Conservation (phyloP, 495 filamentous ascomycete genomes). For the Aspergillus hancockii region DNA sequence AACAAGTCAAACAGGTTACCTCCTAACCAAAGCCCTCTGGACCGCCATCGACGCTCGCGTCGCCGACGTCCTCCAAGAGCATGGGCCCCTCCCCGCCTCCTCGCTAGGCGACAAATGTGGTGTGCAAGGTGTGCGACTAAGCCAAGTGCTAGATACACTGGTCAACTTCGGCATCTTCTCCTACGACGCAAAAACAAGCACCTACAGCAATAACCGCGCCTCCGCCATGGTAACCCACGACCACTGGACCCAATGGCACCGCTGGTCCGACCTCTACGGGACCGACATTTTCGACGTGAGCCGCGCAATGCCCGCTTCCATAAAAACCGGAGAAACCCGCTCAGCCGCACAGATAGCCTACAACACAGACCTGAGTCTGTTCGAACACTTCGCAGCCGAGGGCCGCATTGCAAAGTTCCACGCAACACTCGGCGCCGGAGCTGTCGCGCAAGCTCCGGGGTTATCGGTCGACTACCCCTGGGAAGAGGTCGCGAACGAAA, state of each 20-base stretch:
- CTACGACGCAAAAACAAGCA: background rate
- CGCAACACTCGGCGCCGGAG: constrained; percentile 1
- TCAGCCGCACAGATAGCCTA: constrained; percentile 6
- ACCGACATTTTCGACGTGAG: constrained; percentile 7
- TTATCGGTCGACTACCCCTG: constrained; percentile 12
- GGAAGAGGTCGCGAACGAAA: constrained; percentile 3
- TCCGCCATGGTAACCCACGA: background rate
- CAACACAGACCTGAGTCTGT: constrained; percentile 7
- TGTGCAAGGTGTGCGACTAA: background rate
- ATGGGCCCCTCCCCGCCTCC: background rate
- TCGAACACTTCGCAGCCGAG: background rate
- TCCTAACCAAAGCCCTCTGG: background rate
- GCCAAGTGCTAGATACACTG: background rate
- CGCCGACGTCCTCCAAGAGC: background rate
- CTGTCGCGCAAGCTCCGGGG: constrained; percentile 6
- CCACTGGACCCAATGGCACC: constrained; percentile 1
- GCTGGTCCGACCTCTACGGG: constrained; percentile 4
- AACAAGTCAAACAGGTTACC: background rate
- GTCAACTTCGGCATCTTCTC: background rate
- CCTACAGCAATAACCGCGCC: background rate
- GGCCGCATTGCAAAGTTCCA: constrained; percentile 7
- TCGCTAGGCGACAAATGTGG: background rate
- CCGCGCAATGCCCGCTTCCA: background rate
- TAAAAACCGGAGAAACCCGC: constrained; percentile 1
- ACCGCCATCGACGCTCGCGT: background rate